Conservation (phyloP, 1,139 yeast species). For the Yamadazyma membranifaciens region DNA sequence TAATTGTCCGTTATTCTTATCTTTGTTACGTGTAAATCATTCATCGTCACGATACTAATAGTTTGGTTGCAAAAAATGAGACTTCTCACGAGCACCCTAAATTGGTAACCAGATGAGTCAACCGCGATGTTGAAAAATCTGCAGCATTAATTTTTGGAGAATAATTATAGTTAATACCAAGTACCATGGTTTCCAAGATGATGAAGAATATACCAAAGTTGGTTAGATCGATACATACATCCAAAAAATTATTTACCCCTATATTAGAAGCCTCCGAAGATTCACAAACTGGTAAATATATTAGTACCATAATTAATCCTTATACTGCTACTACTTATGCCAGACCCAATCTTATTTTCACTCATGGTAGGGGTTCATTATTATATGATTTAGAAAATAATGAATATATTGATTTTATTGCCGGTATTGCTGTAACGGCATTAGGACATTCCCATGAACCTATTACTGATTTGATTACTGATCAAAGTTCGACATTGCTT, state of each 20-base stretch:
- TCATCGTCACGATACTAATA: too few species aligned
- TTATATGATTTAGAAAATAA: constrained; percentile 77
- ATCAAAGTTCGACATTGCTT: constrained; percentile 70
- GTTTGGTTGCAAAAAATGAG: too few species aligned
- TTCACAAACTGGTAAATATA: constrained; percentile 31
- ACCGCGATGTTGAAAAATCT: constrained; percentile 19
- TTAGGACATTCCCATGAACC: constrained; percentile 83
- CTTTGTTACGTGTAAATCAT: too few species aligned
- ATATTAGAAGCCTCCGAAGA: constrained; percentile 13
- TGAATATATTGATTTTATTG: constrained; percentile 83
- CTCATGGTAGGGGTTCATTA: constrained; percentile 71
- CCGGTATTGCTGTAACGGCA: constrained; percentile 96
- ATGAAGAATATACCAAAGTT: background rate
- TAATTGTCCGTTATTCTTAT: too few species aligned
- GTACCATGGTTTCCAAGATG: background rate
- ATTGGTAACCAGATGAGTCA: constrained; percentile 30
- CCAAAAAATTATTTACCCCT: background rate
- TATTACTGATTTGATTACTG: constrained; percentile 63
- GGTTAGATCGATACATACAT: constrained; percentile 1
- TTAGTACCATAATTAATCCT: constrained; percentile 42
- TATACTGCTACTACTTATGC: constrained; percentile 80
- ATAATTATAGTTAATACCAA: too few species aligned
- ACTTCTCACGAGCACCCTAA: constrained; percentile 17
- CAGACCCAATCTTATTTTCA: constrained; percentile 69
- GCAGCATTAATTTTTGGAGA: too few species aligned